A percentile compares a stretch with the other conserved stretches of the same genome.
These are phyloP conservation scores for Exophiala aquamarina DNA, from an alignment of 2,329 filamentous ascomycete genomes.

Conservation along the genomic window DNA sequence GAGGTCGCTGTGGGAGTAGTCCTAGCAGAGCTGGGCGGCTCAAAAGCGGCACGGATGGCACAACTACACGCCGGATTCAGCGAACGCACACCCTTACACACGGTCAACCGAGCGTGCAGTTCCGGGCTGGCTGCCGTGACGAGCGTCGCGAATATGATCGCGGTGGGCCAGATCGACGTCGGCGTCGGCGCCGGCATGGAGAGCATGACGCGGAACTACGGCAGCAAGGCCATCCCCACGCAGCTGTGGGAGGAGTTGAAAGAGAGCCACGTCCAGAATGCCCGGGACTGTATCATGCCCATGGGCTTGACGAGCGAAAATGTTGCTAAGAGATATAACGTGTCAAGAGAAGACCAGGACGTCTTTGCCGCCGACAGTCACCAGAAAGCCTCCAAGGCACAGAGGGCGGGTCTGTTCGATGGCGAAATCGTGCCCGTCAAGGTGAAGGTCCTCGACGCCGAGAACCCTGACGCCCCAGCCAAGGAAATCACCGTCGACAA, in stretches of 20 bases:
- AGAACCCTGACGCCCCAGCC: constrained; percentile 59
- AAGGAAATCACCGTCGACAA: constrained; percentile 66
- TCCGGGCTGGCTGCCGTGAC: constrained; percentile 77
- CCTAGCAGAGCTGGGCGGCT: constrained; percentile 84
- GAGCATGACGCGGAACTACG: constrained; percentile 94
- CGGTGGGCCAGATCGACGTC: constrained; percentile 67
- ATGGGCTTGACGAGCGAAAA: constrained; percentile 94
- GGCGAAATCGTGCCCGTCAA: constrained; percentile 77
- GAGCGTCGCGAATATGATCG: constrained; percentile 70
- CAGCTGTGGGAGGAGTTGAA: constrained; percentile 74
- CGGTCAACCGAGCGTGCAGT: constrained; percentile 83
- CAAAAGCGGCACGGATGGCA: constrained; percentile 88
- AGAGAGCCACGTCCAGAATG: constrained; percentile 65
- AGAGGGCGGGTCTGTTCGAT: constrained; percentile 68
- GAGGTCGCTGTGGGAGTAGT: constrained; percentile 88
- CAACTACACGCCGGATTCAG: constrained; percentile 80
- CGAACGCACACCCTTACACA: constrained; percentile 73
- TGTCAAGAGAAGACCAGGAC: constrained; percentile 76
- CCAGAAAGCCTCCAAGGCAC: constrained; percentile 68
- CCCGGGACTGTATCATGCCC: constrained; percentile 84
- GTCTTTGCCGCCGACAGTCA: constrained; percentile 76
- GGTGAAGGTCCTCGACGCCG: constrained; percentile 65
- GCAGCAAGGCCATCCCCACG: constrained; percentile 76
- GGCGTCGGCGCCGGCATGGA: constrained; percentile 91
- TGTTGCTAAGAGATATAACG: constrained; percentile 73